A percentile compares a stretch with the other conserved stretches of the same genome.
Conservation (phyloP, 768 basidiomycete species). For the Lactarius pseudohatsudake region DNA sequence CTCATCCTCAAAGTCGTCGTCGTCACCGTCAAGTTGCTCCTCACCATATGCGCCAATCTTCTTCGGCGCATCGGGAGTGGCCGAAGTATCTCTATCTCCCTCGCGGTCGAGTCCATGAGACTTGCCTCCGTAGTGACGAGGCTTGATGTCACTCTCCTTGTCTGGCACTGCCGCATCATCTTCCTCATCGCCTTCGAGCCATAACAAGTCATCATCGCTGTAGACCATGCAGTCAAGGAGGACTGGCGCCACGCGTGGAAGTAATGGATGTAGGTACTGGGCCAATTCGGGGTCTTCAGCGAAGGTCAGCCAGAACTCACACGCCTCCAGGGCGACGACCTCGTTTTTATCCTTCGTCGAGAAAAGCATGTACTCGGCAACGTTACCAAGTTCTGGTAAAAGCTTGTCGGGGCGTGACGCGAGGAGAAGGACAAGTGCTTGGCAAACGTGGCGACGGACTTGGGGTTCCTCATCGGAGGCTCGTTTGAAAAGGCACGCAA, state of each 20-base stretch:
- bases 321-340: constrained; percentile 94
- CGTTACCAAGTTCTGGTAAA: constrained; percentile 92
- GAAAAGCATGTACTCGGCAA: constrained; percentile 98
- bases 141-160: constrained; percentile 94
- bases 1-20: constrained; percentile 72
- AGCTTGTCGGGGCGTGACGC: constrained; percentile 94
- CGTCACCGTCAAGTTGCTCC: constrained; percentile 80
- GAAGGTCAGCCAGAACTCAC: constrained; percentile 99
- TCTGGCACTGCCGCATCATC: constrained; percentile 86
- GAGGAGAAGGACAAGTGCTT: constrained; percentile 89
- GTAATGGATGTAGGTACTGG: constrained; percentile 78
- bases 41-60: constrained; percentile 69
- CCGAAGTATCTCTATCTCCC: constrained; percentile 38
- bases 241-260: constrained; percentile 91
- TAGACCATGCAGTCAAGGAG: constrained; percentile 98
- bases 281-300: constrained; percentile 92
- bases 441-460: constrained; percentile 94
- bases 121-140: constrained; percentile 86
- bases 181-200: constrained; percentile 90
- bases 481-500: constrained; percentile 89
- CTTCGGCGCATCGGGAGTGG: constrained; percentile 32
- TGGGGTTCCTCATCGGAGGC: constrained; percentile 93
- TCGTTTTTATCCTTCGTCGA: constrained; percentile 98
- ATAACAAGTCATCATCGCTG: constrained; percentile 92
- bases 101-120: constrained; percentile 81